Evolutionary conservation across 2,329 filamentous ascomycete genomes (phyloP).

Genomic region (Ascochyta viciae-villosae): DNA sequence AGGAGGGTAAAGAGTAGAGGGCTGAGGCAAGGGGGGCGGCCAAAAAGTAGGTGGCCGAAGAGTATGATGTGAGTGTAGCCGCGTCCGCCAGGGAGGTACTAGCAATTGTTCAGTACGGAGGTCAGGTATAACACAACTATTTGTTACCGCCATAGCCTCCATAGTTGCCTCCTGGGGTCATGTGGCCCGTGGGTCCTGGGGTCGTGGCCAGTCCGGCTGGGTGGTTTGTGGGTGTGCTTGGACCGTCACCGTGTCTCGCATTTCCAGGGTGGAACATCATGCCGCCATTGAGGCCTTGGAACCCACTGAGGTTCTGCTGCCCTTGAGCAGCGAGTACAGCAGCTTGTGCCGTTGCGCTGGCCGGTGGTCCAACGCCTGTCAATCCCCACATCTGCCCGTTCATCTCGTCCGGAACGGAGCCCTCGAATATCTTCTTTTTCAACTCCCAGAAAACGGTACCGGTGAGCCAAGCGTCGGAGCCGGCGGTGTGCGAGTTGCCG

Average conservation of each 20-base stretch:
- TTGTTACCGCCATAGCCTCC: constrained; percentile 58
- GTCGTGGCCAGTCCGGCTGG: constrained; percentile 59
- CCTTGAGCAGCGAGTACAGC: constrained; percentile 54
- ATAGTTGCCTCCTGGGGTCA: constrained; percentile 82
- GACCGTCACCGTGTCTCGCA: constrained; percentile 55
- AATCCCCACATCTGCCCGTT: constrained; percentile 95
- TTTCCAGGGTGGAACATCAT: constrained; percentile 52
- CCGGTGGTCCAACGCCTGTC: constrained; percentile 64
- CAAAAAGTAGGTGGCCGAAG: neutral
- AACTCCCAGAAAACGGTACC: constrained; percentile 96
- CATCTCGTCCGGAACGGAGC: constrained; percentile 76
- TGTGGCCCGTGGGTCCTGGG: constrained; percentile 68
- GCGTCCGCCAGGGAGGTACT: constrained; percentile 2
- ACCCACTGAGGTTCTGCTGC: constrained; percentile 38
- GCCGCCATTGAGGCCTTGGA: constrained; percentile 45
- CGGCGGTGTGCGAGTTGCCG: constrained; percentile 88
- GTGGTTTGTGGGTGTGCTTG: constrained; percentile 73
- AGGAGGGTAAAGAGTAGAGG: neutral
- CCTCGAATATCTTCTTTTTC: constrained; percentile 85
- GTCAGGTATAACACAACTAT: constrained; percentile 2
- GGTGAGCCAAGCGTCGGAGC: constrained; percentile 90
- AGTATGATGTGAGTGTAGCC: neutral
- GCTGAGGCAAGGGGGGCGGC: neutral
- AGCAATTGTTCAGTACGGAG: constrained; percentile 12
- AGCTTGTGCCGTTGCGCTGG: constrained; percentile 63